Evolutionary conservation across 441 rosid genomes (phyloP).

Genomic region (Euphorbia schlechtendalii): DNA sequence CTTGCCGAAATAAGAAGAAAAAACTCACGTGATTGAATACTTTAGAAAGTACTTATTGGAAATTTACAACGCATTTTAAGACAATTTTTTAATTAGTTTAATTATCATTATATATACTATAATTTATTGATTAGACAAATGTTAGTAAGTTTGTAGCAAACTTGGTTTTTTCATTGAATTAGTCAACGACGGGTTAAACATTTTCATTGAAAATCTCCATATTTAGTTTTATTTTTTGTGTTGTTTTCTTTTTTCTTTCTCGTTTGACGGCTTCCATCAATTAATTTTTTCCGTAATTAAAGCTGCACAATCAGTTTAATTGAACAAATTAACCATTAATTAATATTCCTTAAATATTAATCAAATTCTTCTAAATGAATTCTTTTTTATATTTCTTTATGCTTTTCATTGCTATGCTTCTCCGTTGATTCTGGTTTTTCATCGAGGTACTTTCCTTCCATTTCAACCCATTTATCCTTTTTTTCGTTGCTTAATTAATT

Average conservation of each 20-base stretch:
- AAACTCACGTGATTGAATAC: too few relatives aligned
- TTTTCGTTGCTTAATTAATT: too few relatives aligned
- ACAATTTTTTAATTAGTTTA: too few relatives aligned
- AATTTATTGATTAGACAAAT: neutral
- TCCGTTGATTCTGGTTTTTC: conserved; percentile 18
- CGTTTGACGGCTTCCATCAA: conserved; percentile 8
- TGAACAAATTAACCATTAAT: neutral
- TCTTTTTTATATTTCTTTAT: neutral
- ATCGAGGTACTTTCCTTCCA: conserved; percentile 26
- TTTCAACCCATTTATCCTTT: neutral
- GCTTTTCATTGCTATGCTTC: conserved; percentile 7
- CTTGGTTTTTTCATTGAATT: conserved; percentile 7
- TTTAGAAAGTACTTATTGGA: too few relatives aligned
- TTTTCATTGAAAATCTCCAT: neutral
- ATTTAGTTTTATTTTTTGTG: neutral
- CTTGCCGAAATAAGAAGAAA: too few relatives aligned
- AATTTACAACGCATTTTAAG: too few relatives aligned
- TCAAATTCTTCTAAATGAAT: neutral
- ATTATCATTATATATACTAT: too few relatives aligned
- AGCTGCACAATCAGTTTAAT: conserved; percentile 16
- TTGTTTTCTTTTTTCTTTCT: neutral
- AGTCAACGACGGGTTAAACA: conserved; percentile 15
- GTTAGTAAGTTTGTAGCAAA: neutral
- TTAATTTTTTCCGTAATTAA: conserved; percentile 23
- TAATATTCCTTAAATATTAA: neutral